phyloP scores from a whole-genome alignment of 2,329 filamentous ascomycete species.

The Sarocladiaceae sp. region DNA sequence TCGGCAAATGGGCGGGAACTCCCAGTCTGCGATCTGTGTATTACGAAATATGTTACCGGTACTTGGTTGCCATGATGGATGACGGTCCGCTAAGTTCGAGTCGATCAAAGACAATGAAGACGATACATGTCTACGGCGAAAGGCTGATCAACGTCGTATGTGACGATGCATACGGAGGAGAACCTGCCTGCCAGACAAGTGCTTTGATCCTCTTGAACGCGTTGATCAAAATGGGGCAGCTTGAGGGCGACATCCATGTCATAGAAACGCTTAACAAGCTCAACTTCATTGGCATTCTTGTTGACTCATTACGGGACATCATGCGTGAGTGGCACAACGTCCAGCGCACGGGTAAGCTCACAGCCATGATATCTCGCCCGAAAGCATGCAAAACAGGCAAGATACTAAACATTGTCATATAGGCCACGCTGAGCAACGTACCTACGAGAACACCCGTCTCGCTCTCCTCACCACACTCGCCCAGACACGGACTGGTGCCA shows the following conservation, averaged over 20 bases:
- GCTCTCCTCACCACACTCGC: constrained; percentile 79
- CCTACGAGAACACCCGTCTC: constrained; percentile 66
- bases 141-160: constrained; percentile 81
- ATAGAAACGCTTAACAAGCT: constrained; percentile 76
- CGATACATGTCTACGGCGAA: constrained; percentile 65
- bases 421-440: constrained; percentile 40
- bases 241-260: constrained; percentile 68
- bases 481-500: constrained; percentile 79
- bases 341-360: constrained; percentile 46
- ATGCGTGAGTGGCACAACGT: constrained; percentile 65
- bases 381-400: not conserved
- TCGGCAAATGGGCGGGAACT: constrained; percentile 68
- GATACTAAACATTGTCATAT: constrained; percentile 11
- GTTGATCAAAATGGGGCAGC: constrained; percentile 67
- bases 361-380: not conserved
- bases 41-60: constrained; percentile 88
- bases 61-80: constrained; percentile 66
- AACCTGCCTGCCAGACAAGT: constrained; percentile 76
- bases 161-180: constrained; percentile 87
- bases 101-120: constrained; percentile 64
- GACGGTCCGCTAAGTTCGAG: constrained; percentile 43
- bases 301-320: constrained; percentile 80
- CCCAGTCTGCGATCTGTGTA: constrained; percentile 75
- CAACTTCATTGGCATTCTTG: constrained; percentile 86
- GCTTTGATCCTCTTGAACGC: constrained; percentile 81